Base-by-base conservation (phyloP, 306 rosid genomes). In the Purshia tridentata region DNA sequence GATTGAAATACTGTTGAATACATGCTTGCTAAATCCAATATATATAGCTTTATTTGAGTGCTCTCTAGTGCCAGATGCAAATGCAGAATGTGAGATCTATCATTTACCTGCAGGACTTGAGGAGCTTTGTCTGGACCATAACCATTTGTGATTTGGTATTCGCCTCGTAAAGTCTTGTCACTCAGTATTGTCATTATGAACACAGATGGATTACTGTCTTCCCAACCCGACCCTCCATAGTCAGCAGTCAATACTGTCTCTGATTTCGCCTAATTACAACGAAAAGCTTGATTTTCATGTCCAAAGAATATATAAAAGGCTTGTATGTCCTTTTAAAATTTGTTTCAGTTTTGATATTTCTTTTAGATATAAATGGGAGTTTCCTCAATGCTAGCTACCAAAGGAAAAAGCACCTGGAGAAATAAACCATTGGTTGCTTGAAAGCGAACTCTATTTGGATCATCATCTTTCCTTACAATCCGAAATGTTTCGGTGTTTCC, bases 81-180 rank as follows among this genome's bases (percentile, higher is more conserved):
- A 63, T 23, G 29, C 29, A 23, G 29, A 23, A 23, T 23, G 29
- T 23, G 29, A 23, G 29, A 23, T 23, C 29, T 2, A 23, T 23
- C 29, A 23, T 53, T 68, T 69, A 84, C 94, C 89, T 15, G 63
- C 88, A 90, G 77, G 70, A 83, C 75, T 77, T 88, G 59, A 59
- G 86, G n/a, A 37, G 71, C 71, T 20, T 66, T 22, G 22, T 23
- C 57, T 6, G 89, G 86, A 14, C 88, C 91, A 79, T 87, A 90
- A 47, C 96, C 96, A 73, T 90, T 90, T 74, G 96, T 84, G 46
- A 90, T 70, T 75, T 90, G 96, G 85, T 80, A 87, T 78, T 90
- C 92, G 2, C 96, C 96, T 73, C 39, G 72, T 67, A 86, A 2
- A 7, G 48, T 67, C 50, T 46, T 46, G 50, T 46, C 50, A 23